Evolutionary conservation across 345 rosid species (phyloP), one percentile per base, ranked within the genome.

Genomic region (Citrus reticulata): DNA sequence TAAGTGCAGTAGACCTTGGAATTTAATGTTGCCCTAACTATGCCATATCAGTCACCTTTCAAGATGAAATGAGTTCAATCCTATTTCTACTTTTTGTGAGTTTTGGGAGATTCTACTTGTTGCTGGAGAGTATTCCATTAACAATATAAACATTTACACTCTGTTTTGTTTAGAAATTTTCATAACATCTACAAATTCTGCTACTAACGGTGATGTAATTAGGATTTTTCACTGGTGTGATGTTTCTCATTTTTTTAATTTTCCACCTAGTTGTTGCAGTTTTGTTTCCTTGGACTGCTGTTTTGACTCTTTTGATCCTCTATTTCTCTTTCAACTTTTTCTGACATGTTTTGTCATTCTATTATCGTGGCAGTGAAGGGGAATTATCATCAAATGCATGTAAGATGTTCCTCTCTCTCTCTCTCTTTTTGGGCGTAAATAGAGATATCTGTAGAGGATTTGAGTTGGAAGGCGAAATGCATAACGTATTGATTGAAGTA

Each of bases 331-430:
- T 30, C 27, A 14, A 2, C 27, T 62, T 62, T 55, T 11, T 49
- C 62, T 77, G 11, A 78, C 65, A 58, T 32, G 22, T 61, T 68
- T 46, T 68, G 4, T 14, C 32, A 57, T 57, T 80, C 24, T 65
- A 9, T 20, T 71, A 34, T 68, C 55, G 0, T 83, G 82, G 77
- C 91, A 96, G 99, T 84, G 97, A 96, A 79, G 97, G 88, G 34
- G 99, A 94, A 69, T 91, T 94, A 82, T 79, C 93, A 24, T 77
- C 97, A 25, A 85, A 86, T 78, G 82, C 97, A 82, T 96, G 99
- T 96, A 92, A 92, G 95, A 55, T 66, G 81, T 65, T 62, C 14
- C 62, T 78, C 59, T 30, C 30, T 30, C 30, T 46, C 10, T 62
- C 77, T 22, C 78, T 78, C n/a, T 9, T 13, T 46, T 65, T 80